These are phyloP conservation scores for Eremothecium cymbalariae DNA, from an alignment of 1,139 yeast genomes.

Conservation along the genomic window DNA sequence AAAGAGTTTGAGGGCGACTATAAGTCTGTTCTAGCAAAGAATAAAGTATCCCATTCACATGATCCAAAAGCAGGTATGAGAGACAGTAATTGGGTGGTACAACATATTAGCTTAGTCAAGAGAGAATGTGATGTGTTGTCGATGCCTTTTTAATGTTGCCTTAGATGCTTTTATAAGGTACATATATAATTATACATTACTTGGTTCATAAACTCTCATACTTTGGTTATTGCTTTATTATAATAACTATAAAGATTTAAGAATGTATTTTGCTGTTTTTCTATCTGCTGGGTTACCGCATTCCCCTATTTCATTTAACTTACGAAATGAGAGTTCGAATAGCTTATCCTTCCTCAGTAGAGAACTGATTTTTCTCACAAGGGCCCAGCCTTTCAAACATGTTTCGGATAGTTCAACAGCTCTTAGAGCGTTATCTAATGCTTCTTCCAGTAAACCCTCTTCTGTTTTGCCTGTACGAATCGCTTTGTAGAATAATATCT, in stretches of 20 bases:
- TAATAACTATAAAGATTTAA: neutral
- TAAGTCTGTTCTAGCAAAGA: constrained; percentile 41
- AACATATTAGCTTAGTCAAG: constrained; percentile 42
- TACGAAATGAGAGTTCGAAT: constrained; percentile 32
- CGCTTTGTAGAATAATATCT: constrained; percentile 22
- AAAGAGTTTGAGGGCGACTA: constrained; percentile 66
- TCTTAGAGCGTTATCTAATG: constrained; percentile 53
- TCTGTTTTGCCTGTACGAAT: constrained; percentile 13
- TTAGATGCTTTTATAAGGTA: too few species aligned
- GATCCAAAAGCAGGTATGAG: constrained; percentile 75
- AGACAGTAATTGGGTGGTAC: constrained; percentile 76
- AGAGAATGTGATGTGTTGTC: constrained; percentile 29
- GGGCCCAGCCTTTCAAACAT: constrained; percentile 70
- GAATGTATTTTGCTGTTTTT: constrained; percentile 2
- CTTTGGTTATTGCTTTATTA: too few species aligned
- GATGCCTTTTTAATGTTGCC: too few species aligned
- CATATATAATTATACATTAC: too few species aligned
- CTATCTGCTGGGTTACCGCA: constrained; percentile 1
- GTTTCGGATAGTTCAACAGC: constrained; percentile 68
- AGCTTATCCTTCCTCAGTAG: constrained; percentile 29
- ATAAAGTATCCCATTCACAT: constrained; percentile 32
- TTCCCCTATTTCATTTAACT: constrained; percentile 32
- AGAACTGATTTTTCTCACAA: constrained; percentile 42
- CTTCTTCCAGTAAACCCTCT: constrained; percentile 27
- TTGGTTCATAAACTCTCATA: too few species aligned